Evolutionary conservation across 805 yeast species (phyloP).

Genomic region (Candida sithepensis): DNA sequence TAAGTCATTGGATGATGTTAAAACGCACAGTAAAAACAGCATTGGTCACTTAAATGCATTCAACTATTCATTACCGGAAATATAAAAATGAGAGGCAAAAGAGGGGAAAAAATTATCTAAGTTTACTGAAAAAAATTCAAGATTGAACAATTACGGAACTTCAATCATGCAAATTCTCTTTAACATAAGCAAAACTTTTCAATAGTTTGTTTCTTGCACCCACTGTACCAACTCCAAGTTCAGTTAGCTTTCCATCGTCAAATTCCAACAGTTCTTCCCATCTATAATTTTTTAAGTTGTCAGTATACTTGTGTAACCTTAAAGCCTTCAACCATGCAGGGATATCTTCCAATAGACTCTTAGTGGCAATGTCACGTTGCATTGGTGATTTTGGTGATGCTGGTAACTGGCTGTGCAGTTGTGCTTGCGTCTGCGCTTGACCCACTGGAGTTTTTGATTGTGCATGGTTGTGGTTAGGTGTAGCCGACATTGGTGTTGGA

Average conservation of each 20-base stretch:
- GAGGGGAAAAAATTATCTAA: background rate
- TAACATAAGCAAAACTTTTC: conserved; percentile 86
- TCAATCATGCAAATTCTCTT: conserved; percentile 38
- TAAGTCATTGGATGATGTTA: no score
- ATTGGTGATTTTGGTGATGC: conserved; percentile 37
- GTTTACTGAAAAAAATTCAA: background rate
- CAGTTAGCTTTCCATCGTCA: conserved; percentile 65
- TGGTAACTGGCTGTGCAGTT: conserved; percentile 3
- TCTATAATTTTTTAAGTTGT: conserved; percentile 63
- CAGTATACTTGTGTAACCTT: conserved; percentile 92
- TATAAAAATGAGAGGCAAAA: no score
- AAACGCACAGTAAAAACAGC: no score
- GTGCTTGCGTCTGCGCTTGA: conserved; percentile 1
- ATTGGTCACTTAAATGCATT: no score
- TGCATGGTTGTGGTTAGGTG: background rate
- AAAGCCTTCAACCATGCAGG: conserved; percentile 91
- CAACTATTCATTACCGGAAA: no score
- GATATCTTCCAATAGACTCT: conserved; percentile 63
- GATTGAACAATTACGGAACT: background rate
- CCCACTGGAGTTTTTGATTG: conserved; percentile 5
- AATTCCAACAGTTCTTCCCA: conserved; percentile 80
- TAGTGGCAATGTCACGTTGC: conserved; percentile 48
- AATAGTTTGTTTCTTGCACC: conserved; percentile 94
- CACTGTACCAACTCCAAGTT: conserved; percentile 83
- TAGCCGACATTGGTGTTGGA: conserved; percentile 15